Evolutionary conservation across 352 stramenopile genomes (phyloP), one percentile per base, ranked within the genome.

Genomic region (Bremia lactucae): DNA sequence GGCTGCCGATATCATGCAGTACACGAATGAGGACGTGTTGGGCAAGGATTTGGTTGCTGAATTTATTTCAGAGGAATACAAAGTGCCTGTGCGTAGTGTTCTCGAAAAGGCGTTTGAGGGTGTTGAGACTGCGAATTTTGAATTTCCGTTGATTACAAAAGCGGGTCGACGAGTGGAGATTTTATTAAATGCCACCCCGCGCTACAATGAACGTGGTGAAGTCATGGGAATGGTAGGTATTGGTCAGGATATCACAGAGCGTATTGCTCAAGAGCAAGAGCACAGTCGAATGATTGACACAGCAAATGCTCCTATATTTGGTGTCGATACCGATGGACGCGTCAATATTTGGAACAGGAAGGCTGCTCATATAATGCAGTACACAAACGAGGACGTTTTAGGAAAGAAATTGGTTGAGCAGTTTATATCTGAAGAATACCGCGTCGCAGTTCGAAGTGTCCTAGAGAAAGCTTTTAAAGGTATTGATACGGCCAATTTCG

Each of bases 241-340:
- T n/a, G n/a, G n/a, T n/a, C n/a, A n/a, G n/a, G n/a, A n/a, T n/a
- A n/a, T n/a, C n/a, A n/a, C n/a, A n/a, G n/a, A n/a, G n/a, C n/a
- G n/a, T n/a, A n/a, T n/a, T n/a, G n/a, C 24, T 29, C 24, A n/a
- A n/a, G n/a, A n/a, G n/a, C n/a, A n/a, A n/a, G n/a, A n/a, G n/a
- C n/a, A 46, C 49, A 34, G 48, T 74, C 2, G 55, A 70, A 15
- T 3, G 66, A 90, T 94, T 23, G 82, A 94, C 38, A 93, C 71
- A 21, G 82, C 84, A 0, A 94, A 95, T 51, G 75, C 77, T 11
- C 79, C 83, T 3, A 95, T 94, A 34, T 93, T 95, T 45, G 84
- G 82, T 16, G 56, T 83, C 0, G 70, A 83, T 41, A 68, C 55
- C 0, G 33, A 76, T 25, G 63, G 65, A 6, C 37, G 55, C 7